Percentiles rank a stretch among this genome's conserved stretches.
phyloP scores from a whole-genome alignment of 2,329 filamentous ascomycete species.

The Penicillium brevicompactum region DNA sequence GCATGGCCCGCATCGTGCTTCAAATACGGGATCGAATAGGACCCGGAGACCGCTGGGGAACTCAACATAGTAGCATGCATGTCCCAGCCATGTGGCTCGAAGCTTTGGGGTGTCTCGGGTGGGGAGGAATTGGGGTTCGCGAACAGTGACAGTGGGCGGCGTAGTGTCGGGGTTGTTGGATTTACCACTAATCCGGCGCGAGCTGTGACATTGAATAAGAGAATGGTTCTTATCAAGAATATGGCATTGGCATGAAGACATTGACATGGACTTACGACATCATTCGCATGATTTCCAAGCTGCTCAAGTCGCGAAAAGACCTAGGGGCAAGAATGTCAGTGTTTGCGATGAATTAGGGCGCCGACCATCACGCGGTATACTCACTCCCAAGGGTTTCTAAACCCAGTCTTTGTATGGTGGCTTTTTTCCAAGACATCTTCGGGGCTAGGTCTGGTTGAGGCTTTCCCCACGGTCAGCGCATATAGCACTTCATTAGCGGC shows the following conservation, averaged over 20 bases:
- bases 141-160: constrained; percentile 67
- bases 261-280: constrained; percentile 19
- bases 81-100: constrained; percentile 90
- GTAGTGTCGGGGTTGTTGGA: constrained; percentile 62
- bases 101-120: constrained; percentile 62
- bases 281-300: constrained; percentile 15
- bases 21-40: constrained; percentile 92
- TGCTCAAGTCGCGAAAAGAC: constrained; percentile 21
- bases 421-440: constrained; percentile 44
- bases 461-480: constrained; percentile 42
- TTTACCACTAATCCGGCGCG: constrained; percentile 52
- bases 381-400: constrained; percentile 50
- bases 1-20: constrained; percentile 79
- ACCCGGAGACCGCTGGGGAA: constrained; percentile 84
- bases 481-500: constrained; percentile 42
- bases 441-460: constrained; percentile 35
- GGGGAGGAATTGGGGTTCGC: constrained; percentile 67
- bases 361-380: constrained; percentile 7
- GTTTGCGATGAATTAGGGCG: not conserved
- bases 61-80: constrained; percentile 91
- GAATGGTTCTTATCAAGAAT: not conserved
- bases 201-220: not conserved
- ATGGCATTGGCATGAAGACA: no score
- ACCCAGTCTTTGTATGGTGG: constrained; percentile 43
- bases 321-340: constrained; percentile 16